Conservation (phyloP, 1,284 basidiomycete species). For the Calocybe gambosa region DNA sequence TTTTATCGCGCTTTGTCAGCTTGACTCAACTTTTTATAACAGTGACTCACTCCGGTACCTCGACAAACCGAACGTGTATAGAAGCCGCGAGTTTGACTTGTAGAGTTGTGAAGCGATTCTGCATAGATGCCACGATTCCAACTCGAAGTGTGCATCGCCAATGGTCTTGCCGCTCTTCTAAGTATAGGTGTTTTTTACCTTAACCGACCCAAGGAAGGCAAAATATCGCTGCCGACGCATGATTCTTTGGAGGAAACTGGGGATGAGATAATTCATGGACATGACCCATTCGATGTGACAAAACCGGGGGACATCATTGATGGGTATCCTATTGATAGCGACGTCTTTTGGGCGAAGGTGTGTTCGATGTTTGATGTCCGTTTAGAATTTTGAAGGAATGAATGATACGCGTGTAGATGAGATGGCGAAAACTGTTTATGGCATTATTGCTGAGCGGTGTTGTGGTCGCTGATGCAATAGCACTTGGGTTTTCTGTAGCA, state of each 20-base stretch:
- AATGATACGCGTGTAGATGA: slow-evolving; percentile 34
- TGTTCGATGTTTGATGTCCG: slow-evolving; percentile 21
- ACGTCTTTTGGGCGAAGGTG: slow-evolving; percentile 67
- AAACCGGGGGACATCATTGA: slow-evolving; percentile 66
- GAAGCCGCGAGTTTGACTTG: not conserved
- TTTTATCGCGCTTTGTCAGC: not conserved
- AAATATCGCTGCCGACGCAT: slow-evolving; percentile 49
- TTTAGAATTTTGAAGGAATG: not conserved
- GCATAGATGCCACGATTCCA: slow-evolving; percentile 54
- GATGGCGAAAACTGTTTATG: slow-evolving; percentile 49
- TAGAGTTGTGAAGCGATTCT: not conserved
- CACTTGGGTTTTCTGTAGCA: slow-evolving; percentile 46
- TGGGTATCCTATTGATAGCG: slow-evolving; percentile 69
- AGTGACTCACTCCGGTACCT: not conserved
- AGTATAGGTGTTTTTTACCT: slow-evolving; percentile 42
- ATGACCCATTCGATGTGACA: slow-evolving; percentile 76
- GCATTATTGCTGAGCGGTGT: slow-evolving; percentile 38
- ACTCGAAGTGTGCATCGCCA: slow-evolving; percentile 44
- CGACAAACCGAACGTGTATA: not conserved
- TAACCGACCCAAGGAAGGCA: slow-evolving; percentile 38
- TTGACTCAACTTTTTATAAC: not conserved
- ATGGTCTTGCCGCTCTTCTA: slow-evolving; percentile 37
- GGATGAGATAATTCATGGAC: slow-evolving; percentile 12
- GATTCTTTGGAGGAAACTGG: slow-evolving; percentile 27
- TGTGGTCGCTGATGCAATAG: slow-evolving; percentile 44